Evolutionary conservation across 305 asterid genomes (phyloP), one percentile per base, ranked within the genome.

Genomic region (Fraxinus sp.): DNA sequence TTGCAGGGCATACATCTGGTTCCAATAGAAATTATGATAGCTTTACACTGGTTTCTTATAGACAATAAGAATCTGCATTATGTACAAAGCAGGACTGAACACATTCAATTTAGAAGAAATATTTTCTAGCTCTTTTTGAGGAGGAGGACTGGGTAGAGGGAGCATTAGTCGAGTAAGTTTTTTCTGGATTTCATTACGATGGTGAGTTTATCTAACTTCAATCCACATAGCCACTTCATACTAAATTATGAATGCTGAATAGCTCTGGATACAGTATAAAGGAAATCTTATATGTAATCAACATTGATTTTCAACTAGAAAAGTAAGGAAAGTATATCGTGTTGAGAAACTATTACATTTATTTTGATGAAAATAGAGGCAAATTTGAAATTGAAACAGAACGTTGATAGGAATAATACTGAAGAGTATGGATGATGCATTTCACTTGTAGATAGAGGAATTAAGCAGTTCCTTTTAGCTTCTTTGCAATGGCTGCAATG

Each of bases 401-500:
- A 79, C 20, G 46, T 14, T 77, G 55, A 7, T 11, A 52, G 5
- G 24, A 43, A 37, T n/a, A 80, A 81, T 52, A 52, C 36, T 26
- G 36, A 46, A 46, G 35, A 75, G 36, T 43, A 28, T 64, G 84
- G 32, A 81, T 81, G 32, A 46, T 72, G 75, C 62, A 49, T 46
- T 57, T 36, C 5, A 81, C 10, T 55, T 20, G 49, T 64, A 35
- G 64, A 10, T 18, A 55, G 28, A 14, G 68, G 55, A 79, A 80
- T 91, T 73, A 91, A 6, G 90, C 90, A 80, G 89, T 13, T 80
- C 88, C 80, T 85, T 91, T 94, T 81, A 92, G 92, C 89, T 94
- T 94, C 91, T 94, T 92, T 32, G 97, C 83, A 78, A 94, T 89
- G 87, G 84, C 89, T 0, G 97, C 92, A 70, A 90, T 86, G 92